Evolutionary conservation across 2,329 filamentous ascomycete species (phyloP), one percentile per base, ranked within the genome.

Genomic region (Colletotrichum eremochloae): DNA sequence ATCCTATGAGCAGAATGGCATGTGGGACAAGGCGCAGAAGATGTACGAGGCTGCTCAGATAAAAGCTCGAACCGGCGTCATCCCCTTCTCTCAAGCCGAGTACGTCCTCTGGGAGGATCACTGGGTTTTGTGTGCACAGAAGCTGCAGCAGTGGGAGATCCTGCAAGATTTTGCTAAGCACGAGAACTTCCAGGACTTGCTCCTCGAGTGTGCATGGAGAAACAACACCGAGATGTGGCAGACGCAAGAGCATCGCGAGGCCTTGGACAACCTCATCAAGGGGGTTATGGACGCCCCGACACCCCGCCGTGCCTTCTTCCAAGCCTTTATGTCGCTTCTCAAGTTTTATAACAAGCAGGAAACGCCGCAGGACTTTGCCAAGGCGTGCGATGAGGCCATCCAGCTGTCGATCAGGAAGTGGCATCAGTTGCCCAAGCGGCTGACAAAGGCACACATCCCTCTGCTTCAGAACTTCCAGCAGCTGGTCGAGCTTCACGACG

Each of bases 81-180:
- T 98, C 73, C 96, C 96, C 0, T 98, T 98, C 81, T 97, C 96
- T 1, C 94, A 97, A 77, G 95, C 92, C 42, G 96, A 99, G 82
- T 99, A 99, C 82, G 98, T 97, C 90, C 89, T 99, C 1, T 99
- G 96, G 96, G 96, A 99, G 82, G 96, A 99, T 79, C 97, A 99
- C 77, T 99, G 96, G 96, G 92, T 99, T 53, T 88, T 98, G 62
- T 99, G 96, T 81, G 96, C 96, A 0, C 95, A 98, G 83, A 99
- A 99, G 83, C 87, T 99, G 57, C 97, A 99, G 81, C 97, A 99
- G 80, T 99, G 96, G 96, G 96, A 99, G 77, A 96, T 99, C 68
- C 83, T 99, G 44, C 94, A 95, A 74, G 97, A 99, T 77, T 98
- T 98, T 79, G 95, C 96, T 5, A 99, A 99, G 82, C 96, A 99